phyloP scores from a whole-genome alignment of 495 filamentous ascomycete genomes.

The Staphylotrichum longicolle region DNA sequence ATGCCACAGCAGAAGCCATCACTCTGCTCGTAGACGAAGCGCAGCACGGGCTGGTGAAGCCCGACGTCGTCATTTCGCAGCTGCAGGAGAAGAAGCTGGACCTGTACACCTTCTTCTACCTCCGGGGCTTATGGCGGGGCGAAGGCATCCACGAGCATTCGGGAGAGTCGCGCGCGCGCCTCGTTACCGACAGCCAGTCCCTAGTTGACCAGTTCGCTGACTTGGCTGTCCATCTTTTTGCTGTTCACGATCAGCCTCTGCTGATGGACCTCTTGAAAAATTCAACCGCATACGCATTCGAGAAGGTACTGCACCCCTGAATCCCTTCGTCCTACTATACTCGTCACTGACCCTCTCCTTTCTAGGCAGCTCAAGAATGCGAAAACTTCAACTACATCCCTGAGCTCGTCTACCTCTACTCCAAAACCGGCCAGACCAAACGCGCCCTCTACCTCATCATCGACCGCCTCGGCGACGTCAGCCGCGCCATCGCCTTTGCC shows the following conservation, averaged over 20 bases:
- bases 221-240: constrained; percentile 79
- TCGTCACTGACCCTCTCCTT: constrained; percentile 8
- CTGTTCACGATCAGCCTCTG: constrained; percentile 71
- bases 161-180: constrained; percentile 45
- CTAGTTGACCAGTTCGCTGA: constrained; percentile 84
- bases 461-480: constrained; percentile 80
- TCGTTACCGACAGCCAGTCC: constrained; percentile 61
- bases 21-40: constrained; percentile 86
- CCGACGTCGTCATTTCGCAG: constrained; percentile 73
- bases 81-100: constrained; percentile 54
- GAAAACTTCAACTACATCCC: constrained; percentile 74
- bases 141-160: constrained; percentile 50
- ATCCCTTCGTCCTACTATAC: background rate
- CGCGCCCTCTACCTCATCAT: constrained; percentile 88
- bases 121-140: constrained; percentile 79
- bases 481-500: constrained; percentile 87
- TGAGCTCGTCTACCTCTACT: constrained; percentile 89
- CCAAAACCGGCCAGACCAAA: constrained; percentile 90
- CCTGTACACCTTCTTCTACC: constrained; percentile 89
- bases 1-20: constrained; percentile 75
- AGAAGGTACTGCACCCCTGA: constrained; percentile 45
- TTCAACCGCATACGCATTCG: constrained; percentile 79
- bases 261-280: constrained; percentile 84
- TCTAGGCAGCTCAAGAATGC: constrained; percentile 70
- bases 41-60: constrained; percentile 78